These are phyloP conservation scores for Prunus persica DNA, from an alignment of 306 rosid species.

Conservation along the genomic window DNA sequence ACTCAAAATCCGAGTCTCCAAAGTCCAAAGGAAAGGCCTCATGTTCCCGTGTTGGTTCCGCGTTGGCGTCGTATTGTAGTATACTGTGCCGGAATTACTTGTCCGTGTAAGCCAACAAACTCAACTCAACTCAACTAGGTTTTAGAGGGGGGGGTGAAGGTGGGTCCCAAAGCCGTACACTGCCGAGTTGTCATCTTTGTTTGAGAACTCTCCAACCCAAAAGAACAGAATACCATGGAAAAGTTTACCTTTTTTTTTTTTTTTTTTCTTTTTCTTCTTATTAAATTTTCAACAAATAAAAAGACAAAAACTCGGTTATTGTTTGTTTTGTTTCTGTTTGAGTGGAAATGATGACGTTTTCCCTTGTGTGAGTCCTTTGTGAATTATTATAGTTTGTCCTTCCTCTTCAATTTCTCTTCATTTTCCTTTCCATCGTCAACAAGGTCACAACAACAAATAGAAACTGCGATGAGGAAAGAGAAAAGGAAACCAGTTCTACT, in stretches of 20 bases:
- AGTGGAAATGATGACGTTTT: not conserved
- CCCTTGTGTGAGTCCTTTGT: not conserved
- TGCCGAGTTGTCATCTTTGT: not conserved
- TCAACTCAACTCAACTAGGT: no score
- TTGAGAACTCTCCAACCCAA: not conserved
- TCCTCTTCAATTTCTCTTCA: not conserved
- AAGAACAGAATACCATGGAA: not conserved
- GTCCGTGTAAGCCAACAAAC: no score
- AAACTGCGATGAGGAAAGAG: not conserved
- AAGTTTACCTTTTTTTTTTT: no score
- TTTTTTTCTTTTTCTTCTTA: not conserved
- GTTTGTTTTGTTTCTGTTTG: not conserved
- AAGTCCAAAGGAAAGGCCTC: no score
- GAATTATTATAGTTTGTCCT: not conserved
- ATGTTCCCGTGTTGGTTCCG: no score
- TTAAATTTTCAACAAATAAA: not conserved
- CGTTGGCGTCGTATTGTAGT: no score
- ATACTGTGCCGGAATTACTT: no score
- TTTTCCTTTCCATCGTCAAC: no score
- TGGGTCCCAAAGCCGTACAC: slow-evolving; percentile 3
- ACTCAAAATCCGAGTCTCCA: no score
- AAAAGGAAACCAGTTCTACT: not conserved
- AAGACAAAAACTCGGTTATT: not conserved
- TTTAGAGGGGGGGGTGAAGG: no score
- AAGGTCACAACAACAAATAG: no score